Evolutionary conservation across 1,284 basidiomycete genomes (phyloP).

Genomic region (Ustilago cynodontis): DNA sequence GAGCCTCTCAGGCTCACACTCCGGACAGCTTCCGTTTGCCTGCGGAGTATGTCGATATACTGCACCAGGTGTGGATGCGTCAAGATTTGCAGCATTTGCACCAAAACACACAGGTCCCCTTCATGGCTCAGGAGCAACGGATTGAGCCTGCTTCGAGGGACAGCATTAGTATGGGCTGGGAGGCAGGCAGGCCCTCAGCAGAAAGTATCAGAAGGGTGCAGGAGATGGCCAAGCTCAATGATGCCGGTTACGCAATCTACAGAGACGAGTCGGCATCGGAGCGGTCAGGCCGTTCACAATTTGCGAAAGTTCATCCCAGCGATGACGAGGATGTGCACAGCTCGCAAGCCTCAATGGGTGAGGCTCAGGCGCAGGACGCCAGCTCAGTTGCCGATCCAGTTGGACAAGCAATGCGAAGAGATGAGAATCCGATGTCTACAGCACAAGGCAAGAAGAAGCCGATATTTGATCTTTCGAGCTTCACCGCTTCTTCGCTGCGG

Average conservation of each 20-base stretch:
- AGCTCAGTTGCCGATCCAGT: background rate
- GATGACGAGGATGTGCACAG: background rate
- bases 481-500: background rate
- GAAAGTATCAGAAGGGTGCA: conserved; percentile 13
- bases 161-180: conserved; percentile 1
- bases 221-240: conserved; percentile 3
- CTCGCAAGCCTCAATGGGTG: background rate
- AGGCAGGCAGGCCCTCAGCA: background rate
- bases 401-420: background rate
- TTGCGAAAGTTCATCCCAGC: background rate
- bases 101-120: background rate
- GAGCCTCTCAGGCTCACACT: background rate
- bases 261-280: background rate
- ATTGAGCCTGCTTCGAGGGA: background rate
- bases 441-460: background rate
- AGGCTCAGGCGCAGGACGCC: background rate
- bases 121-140: background rate
- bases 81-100: background rate
- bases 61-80: background rate
- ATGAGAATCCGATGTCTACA: background rate
- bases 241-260: conserved; percentile 17
- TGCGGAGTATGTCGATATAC: conserved; percentile 13
- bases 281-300: background rate
- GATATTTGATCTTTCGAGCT: background rate
- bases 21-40: conserved; percentile 12